phyloP scores from a whole-genome alignment of 2,329 filamentous ascomycete species.

The Bipolaris gigantea region DNA sequence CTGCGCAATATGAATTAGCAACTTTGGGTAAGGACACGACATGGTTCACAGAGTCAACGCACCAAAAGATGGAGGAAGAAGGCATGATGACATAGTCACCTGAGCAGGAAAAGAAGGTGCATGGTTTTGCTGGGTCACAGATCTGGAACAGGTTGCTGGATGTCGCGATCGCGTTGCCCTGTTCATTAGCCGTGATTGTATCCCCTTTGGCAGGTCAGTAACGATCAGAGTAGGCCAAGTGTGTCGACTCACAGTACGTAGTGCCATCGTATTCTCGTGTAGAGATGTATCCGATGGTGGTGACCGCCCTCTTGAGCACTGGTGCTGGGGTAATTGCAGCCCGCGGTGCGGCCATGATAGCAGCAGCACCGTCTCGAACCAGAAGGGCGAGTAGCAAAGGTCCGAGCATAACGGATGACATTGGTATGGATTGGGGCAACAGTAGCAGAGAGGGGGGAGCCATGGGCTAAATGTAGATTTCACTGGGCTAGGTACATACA shows the following conservation, averaged over 20 bases:
- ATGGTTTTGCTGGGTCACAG: slow-evolving; percentile 5
- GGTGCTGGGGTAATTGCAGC: slow-evolving; percentile 13
- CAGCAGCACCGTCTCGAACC: slow-evolving; percentile 2
- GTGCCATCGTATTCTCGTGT: slow-evolving; percentile 8
- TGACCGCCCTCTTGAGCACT: slow-evolving; percentile 8
- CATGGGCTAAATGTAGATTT: neutral
- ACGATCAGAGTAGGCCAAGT: neutral
- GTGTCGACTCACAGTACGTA: slow-evolving; percentile 11
- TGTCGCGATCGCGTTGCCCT: slow-evolving; percentile 11
- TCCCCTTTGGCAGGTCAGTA: slow-evolving; percentile 12
- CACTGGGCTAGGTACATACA: slow-evolving; percentile 1
- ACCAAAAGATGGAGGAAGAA: slow-evolving; percentile 10
- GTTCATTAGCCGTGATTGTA: slow-evolving; percentile 12
- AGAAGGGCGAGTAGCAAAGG: slow-evolving; percentile 6
- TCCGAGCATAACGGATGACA: slow-evolving; percentile 4
- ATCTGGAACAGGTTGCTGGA: slow-evolving; percentile 11
- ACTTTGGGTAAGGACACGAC: neutral
- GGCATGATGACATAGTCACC: slow-evolving; percentile 8
- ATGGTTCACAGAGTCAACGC: neutral
- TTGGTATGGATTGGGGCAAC: neutral
- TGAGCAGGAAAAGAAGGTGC: slow-evolving; percentile 16
- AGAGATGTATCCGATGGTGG: slow-evolving; percentile 15
- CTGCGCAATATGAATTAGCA: neutral
- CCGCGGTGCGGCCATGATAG: slow-evolving; percentile 8
- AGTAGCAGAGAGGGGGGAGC: neutral